Evolutionary conservation across 805 yeast genomes (phyloP), one percentile per base, ranked within the genome.

Genomic region (Metschnikowia rubicola): DNA sequence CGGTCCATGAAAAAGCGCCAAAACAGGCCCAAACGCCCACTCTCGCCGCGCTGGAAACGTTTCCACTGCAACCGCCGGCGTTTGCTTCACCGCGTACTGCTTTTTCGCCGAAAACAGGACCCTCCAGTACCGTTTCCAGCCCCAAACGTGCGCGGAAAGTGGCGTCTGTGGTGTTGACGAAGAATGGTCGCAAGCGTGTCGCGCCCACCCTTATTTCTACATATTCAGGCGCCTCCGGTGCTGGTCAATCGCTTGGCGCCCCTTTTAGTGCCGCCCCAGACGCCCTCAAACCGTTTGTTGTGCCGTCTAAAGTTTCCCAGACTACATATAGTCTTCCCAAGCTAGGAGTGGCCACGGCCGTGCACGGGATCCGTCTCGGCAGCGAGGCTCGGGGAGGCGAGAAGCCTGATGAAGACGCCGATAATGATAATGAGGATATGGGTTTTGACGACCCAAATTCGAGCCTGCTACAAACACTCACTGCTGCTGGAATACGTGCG

Each of bases 151-250:
- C 38, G 8, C 43, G 53, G 29, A 54, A 59, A 44, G 33, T 54
- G 29, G 46, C 54, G 17, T 82, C 66, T 66, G 76, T 83, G 1
- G 77, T 86, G 2, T 75, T 86, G 5, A 80, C 91, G 1, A 86
- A 87, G 56, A 83, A 84, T 34, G 94, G 94, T 4, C 81, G 80
- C 58, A 86, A 86, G 56, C 67, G 94, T 54, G 89, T 87, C 2
- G 78, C 87, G 0, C 95, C 94, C 5, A 71, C 82, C 19, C 63
- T 86, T 11, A 74, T 86, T 3, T 80, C 91, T 1, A 61, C 71
- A 1, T 58, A 78, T 1, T 61, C 74, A 12, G 50, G 40, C 10
- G 60, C 64, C 28, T 56, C 66, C 8, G 41, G 51, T 28, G 37
- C 41, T 12, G 33, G 29, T 15, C 37, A 26, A 15, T 31, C 43